Base-by-base conservation (phyloP, 106 monocot species). In the Allium cepa region DNA sequence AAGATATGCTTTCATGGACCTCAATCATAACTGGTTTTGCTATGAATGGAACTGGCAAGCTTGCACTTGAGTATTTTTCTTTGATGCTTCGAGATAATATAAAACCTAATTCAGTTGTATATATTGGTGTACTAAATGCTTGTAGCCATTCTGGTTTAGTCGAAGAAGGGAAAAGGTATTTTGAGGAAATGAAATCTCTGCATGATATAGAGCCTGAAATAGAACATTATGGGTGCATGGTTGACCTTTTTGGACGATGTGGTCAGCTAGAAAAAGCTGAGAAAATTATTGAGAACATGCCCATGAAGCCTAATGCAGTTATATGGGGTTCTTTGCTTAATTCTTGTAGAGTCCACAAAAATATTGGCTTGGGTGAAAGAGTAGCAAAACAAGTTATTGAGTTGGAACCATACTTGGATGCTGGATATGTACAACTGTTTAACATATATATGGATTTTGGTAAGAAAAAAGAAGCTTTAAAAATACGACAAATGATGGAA, bases 221-320 rank as follows among this genome's bases (percentile, higher is more conserved):
- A 27, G 93, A 93, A 75, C 93, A 93, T 63, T 93, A 93, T 17
- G 93, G 93, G 3, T 88, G 88, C 81, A 86, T 93, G 86, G 79
- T 88, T 7, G 88, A 93, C 66, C 77, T 93, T 12, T 64, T 84
- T 27, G 83, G 83, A 11, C 88, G 86, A 15, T 36, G 71, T 8
- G 89, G 83, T 1, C 74, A 26, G 57, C 72, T 93, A 47, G 68
- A 73, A 17, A 88, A 93, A 56, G 93, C 93, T 11, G 72, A 80
- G 64, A 75, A 77, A 69, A 75, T 93, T 69, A 84, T 89, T 50
- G 46, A 57, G 28, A 78, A 55, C 50, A 93, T 93, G 93, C 81
- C 79, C 4, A 78, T 89, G 73, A 64, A 83, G 57, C 88, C 89
- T 46, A 93, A 82, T 78, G 77, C 76, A 22, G 73, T 84, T 5